phyloP scores from a whole-genome alignment of 805 yeast species.

The Metschnikowia proteae region DNA sequence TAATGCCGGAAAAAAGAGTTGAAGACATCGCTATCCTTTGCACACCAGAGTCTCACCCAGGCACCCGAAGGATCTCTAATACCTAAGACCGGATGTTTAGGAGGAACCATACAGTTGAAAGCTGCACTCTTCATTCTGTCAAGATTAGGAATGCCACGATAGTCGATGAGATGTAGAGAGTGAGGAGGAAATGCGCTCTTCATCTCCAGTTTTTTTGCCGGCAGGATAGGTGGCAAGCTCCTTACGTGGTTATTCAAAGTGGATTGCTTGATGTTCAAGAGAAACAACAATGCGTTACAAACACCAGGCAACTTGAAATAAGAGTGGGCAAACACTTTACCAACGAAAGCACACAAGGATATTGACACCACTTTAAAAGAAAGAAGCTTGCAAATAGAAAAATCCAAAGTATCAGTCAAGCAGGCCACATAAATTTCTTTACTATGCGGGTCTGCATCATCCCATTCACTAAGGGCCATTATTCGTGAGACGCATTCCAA shows the following conservation, averaged over 20 bases:
- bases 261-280: constrained; percentile 51
- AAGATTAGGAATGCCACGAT: constrained; percentile 33
- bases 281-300: constrained; percentile 53
- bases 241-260: constrained; percentile 30
- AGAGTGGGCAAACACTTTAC: constrained; percentile 65
- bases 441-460: constrained; percentile 22
- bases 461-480: constrained; percentile 47
- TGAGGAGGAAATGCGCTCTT: constrained; percentile 24
- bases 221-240: constrained; percentile 1
- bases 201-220: constrained; percentile 6
- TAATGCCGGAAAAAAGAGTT: constrained; percentile 61
- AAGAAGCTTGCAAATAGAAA: constrained; percentile 45
- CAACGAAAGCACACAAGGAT: constrained; percentile 61
- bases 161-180: constrained; percentile 29
- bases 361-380: constrained; percentile 49
- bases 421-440: constrained; percentile 26
- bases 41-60: constrained; percentile 63
- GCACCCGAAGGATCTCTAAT: constrained; percentile 55
- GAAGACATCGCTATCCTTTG: constrained; percentile 54
- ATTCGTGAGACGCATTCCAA: constrained; percentile 53
- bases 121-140: constrained; percentile 23
- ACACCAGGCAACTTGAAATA: constrained; percentile 54
- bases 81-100: constrained; percentile 43
- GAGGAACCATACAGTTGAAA: constrained; percentile 38
- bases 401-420: constrained; percentile 51